Conservation (phyloP, 306 rosid genomes). For the Benincasa hispida region DNA sequence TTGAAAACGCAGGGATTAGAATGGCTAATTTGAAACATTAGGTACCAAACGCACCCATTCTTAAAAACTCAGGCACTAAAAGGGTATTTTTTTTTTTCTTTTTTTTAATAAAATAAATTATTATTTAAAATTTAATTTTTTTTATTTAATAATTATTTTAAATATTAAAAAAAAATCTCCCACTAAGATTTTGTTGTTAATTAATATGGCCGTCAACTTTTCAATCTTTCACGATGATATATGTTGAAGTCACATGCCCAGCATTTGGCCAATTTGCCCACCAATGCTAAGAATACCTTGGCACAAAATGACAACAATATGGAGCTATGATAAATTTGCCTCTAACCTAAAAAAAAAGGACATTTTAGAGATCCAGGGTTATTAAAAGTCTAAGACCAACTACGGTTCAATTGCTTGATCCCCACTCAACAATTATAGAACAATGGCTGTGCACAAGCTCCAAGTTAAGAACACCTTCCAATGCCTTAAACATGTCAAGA, state of each 20-base stretch:
- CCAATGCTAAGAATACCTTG: not conserved
- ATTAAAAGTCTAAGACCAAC: not conserved
- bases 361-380: not conserved
- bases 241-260: not conserved
- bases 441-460: not conserved
- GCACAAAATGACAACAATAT: not conserved
- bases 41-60: too few relatives aligned
- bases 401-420: not conserved
- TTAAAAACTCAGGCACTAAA: too few relatives aligned
- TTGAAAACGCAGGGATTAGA: too few relatives aligned
- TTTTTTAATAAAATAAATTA: too few relatives aligned
- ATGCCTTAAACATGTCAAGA: too few relatives aligned
- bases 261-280: not conserved
- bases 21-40: too few relatives aligned
- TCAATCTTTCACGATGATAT: not conserved
- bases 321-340: not conserved
- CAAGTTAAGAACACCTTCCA: not conserved
- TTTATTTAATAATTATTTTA: too few relatives aligned
- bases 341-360: not conserved
- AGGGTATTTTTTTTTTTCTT: too few relatives aligned
- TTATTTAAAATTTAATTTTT: too few relatives aligned
- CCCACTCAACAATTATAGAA: not conserved
- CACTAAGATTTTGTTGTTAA: too few relatives aligned
- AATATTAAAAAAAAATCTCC: too few relatives aligned
- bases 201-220: not conserved